Percentiles rank a stretch among this genome's conserved stretches.
These are phyloP conservation scores for Trichosporon sp. DNA, from an alignment of 1,284 basidiomycete species.

Conservation along the genomic window DNA sequence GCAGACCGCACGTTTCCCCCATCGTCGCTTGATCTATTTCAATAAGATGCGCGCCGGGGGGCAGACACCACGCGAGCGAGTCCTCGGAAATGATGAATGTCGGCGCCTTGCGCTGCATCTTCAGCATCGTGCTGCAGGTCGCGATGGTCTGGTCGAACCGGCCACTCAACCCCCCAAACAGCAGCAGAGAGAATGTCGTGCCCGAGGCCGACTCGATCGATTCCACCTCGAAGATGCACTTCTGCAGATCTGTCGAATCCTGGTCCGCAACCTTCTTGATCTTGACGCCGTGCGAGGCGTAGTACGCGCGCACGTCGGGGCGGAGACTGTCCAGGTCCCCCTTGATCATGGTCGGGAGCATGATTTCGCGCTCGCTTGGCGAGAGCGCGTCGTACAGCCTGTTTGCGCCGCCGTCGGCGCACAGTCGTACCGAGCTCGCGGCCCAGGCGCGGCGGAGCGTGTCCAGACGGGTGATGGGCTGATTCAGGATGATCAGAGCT, in stretches of 20 bases:
- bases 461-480: conserved; percentile 67
- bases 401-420: conserved; percentile 95
- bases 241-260: conserved; percentile 91
- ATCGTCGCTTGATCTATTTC: conserved; percentile 70
- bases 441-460: conserved; percentile 73
- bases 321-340: conserved; percentile 91
- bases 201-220: conserved; percentile 60
- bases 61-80: conserved; percentile 84
- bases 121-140: conserved; percentile 81
- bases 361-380: conserved; percentile 53
- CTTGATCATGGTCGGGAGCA: conserved; percentile 81
- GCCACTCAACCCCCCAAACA: conserved; percentile 87
- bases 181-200: conserved; percentile 67
- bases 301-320: conserved; percentile 71
- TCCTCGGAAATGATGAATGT: conserved; percentile 83
- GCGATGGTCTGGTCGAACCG: conserved; percentile 93
- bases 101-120: conserved; percentile 65
- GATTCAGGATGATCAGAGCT: conserved; percentile 84
- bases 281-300: conserved; percentile 68
- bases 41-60: conserved; percentile 78
- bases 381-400: conserved; percentile 69
- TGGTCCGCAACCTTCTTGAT: conserved; percentile 72
- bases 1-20: conserved; percentile 87
- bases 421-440: conserved; percentile 59
- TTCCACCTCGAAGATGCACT: conserved; percentile 72